Percentiles rank a stretch among this genome's conserved stretches.
Evolutionary conservation across 768 basidiomycete species (phyloP).

Genomic region (Auricularia sp.): DNA sequence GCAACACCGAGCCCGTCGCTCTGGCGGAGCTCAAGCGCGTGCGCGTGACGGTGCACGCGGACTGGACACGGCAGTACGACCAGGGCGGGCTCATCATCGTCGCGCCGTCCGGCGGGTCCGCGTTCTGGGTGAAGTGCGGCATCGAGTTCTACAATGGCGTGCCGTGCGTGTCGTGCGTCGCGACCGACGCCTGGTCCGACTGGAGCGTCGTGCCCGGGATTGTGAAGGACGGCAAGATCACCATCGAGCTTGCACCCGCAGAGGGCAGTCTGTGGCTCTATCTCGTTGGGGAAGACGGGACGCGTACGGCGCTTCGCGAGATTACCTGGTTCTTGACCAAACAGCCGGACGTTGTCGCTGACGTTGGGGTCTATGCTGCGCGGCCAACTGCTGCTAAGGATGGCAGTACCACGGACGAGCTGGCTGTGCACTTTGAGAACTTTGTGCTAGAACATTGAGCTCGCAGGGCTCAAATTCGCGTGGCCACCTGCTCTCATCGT

Average conservation of each 20-base stretch:
- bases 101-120: constrained; percentile 4
- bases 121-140: constrained; percentile 20
- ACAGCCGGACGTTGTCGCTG: constrained; percentile 7
- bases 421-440: no score
- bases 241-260: constrained; percentile 4
- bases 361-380: constrained; percentile 16
- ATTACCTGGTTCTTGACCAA: constrained; percentile 19
- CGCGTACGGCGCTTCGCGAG: constrained; percentile 15
- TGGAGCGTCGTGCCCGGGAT: constrained; percentile 18
- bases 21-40: constrained; percentile 13
- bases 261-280: constrained; percentile 17
- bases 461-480: no score
- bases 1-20: constrained; percentile 6
- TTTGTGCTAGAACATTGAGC: no score
- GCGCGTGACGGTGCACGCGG: constrained; percentile 17
- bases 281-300: constrained; percentile 8
- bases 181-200: constrained; percentile 14
- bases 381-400: constrained; percentile 10
- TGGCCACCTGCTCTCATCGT: no score
- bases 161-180: constrained; percentile 18
- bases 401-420: no score
- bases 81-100: constrained; percentile 20
- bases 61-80: constrained; percentile 21
- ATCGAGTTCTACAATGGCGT: constrained; percentile 19
- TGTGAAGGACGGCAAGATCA: constrained; percentile 1